Evolutionary conservation across 768 basidiomycete genomes (phyloP), one percentile per base, ranked within the genome.

Genomic region (Galerina sulciceps): DNA sequence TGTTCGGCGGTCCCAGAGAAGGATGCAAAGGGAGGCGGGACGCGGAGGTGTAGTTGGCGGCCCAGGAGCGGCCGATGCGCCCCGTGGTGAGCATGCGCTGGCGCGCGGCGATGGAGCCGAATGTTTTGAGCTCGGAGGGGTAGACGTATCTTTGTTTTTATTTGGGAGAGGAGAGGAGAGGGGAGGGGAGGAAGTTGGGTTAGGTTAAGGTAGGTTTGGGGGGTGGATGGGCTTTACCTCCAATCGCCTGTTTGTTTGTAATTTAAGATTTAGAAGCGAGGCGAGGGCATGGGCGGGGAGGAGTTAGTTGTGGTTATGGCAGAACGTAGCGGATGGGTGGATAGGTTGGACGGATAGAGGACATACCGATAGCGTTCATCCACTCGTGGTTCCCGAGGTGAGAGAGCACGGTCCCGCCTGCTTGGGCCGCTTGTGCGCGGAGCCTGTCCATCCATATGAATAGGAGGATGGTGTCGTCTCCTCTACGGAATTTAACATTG

Each of bases 311-410:
- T 31, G 26, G 8, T 31, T 31, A 8, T 31, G 26, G 8, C 1
- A 0, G 26, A 8, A 31, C 4, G 26, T 6, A 31, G 26, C 26
- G 26, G 1, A n/a, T n/a, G 26, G 15, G 14, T 42, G 35, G 34
- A 10, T 43, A 2, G n/a, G n/a, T n/a, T n/a, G n/a, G n/a, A n/a
- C n/a, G n/a, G n/a, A n/a, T n/a, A n/a, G n/a, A n/a, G 6, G 11
- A 66, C 69, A 41, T 64, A 89, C 90, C 90, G 58, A 93, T 88
- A 13, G 84, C 86, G 63, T 96, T 96, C 94, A 98, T 97, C 80
- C 89, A 88, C 72, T 99, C 97, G 65, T 99, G 97, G 71, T 99
- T 99, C 22, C 97, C 97, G 35, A 98, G 76, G 54, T 93, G 82
- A 11, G 84, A 87, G 34, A 96, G 69, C 13, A 99, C 81, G 4